phyloP scores from a whole-genome alignment of 2,329 filamentous ascomycete species.

The Neofusicoccum sp. region DNA sequence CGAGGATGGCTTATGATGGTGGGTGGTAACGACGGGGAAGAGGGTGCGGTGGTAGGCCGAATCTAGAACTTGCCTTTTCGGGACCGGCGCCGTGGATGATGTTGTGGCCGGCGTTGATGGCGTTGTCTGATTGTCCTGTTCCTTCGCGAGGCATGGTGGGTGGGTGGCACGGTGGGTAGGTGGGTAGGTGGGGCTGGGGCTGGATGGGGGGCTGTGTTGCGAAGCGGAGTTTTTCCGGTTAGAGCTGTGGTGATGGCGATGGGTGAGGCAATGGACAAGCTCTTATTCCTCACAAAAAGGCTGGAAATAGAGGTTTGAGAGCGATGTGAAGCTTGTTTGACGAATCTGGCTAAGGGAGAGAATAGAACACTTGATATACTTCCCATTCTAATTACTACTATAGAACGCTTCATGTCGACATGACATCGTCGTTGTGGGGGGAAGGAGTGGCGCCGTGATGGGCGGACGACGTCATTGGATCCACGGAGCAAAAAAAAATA shows the following conservation, averaged over 20 bases:
- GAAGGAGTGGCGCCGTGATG: not conserved
- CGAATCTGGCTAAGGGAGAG: no score
- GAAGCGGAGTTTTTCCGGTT: no score
- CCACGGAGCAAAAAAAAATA: not conserved
- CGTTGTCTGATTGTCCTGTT: slow-evolving; percentile 51
- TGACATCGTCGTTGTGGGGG: not conserved
- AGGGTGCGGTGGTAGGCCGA: not conserved
- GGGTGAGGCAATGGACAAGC: no score
- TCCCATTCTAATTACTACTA: no score
- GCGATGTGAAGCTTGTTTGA: no score
- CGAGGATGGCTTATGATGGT: not conserved
- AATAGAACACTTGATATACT: no score
- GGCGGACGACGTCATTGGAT: not conserved
- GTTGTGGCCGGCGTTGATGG: slow-evolving; percentile 41
- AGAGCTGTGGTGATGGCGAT: no score
- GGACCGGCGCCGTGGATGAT: slow-evolving; percentile 47
- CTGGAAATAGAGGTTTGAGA: no score
- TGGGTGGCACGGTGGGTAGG: not conserved
- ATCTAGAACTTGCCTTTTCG: not conserved
- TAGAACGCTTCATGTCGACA: not conserved
- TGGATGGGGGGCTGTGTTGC: no score
- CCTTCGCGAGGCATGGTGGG: slow-evolving; percentile 51
- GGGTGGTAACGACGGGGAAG: not conserved
- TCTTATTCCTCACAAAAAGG: no score
- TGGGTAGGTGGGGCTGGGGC: not conserved